Base-by-base conservation (phyloP, 2,329 filamentous ascomycete genomes). In the Exophiala sp. region DNA sequence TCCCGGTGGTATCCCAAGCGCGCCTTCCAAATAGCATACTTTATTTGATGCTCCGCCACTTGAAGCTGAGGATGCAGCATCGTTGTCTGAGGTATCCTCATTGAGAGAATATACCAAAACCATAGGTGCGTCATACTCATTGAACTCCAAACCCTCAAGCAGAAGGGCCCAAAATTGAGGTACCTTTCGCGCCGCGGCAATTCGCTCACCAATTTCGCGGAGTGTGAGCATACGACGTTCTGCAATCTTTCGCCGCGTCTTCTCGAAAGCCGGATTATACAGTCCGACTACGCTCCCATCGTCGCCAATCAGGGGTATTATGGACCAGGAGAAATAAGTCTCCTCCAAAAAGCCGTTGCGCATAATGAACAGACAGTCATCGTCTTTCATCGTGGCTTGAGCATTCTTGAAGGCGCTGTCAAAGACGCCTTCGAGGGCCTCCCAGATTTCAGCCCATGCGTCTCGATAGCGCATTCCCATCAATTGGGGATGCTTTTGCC, bases 311-410 rank as follows among this genome's bases (percentile, higher is more conserved):
- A 92, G 77, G 0, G 89, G 89, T 21, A 92, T 86, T 39, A 92
- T 84, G 11, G 61, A 63, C 88, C 88, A 92, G 10, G 86, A 88
- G 67, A 92, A 92, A 66, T 88, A 92, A 0, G 87, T 84, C 66
- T 94, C 89, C 68, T 95, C 88, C 1, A 89, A 70, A 57, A 81
- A 89, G 10, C 62, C 62, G 58, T 83, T 81, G 6, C 89, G 81
- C 43, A 79, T 76, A 32, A 94, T 79, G 63, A 91, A 90, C 1
- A 92, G 74, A 52, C 83, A 83, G 59, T 92, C 87, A 63, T 94
- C 89, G 60, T 91, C 85, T 68, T 91, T 92, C 86, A 91, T 89
- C 0, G 85, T 90, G 0, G 88, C 86, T 71, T 91, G 85, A 0
- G 88, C 89, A 3, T 84, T 86, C 36, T 80, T 70, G 68, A 79